These are phyloP conservation scores for Ploettnerulaceae sp. DNA, from an alignment of 2,329 filamentous ascomycete genomes.

Conservation along the genomic window DNA sequence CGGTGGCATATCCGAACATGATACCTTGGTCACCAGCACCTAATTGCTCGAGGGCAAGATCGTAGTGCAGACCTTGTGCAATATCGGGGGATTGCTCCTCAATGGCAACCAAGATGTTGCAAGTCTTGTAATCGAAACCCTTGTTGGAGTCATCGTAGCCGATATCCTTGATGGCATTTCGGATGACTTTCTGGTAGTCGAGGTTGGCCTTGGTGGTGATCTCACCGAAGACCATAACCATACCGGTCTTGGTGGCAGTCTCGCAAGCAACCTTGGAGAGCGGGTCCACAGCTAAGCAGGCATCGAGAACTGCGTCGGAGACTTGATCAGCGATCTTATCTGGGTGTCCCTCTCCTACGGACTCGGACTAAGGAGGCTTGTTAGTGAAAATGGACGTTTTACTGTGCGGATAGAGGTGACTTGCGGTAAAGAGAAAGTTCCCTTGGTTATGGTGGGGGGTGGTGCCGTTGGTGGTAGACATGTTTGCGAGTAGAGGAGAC, in stretches of 20 bases:
- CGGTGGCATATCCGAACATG: constrained; percentile 99
- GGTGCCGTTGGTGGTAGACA: constrained; percentile 43
- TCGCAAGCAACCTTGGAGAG: constrained; percentile 99
- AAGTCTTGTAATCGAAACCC: constrained; percentile 99
- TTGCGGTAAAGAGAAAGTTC: constrained; percentile 79
- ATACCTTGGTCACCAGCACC: constrained; percentile 99
- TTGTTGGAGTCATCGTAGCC: constrained; percentile 96
- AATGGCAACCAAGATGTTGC: constrained; percentile 96
- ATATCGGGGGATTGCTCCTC: constrained; percentile 99
- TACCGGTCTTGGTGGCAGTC: constrained; percentile 98
- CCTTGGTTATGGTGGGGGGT: constrained; percentile 49
- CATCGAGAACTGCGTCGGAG: constrained; percentile 97
- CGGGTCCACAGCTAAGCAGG: constrained; percentile 89
- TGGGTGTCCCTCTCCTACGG: constrained; percentile 84
- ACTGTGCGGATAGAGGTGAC: constrained; percentile 21
- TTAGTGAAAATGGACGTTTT: constrained; percentile 14
- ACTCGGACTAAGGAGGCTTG: constrained; percentile 59
- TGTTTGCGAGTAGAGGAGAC: constrained; percentile 58
- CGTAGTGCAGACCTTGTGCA: constrained; percentile 97
- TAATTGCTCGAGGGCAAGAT: constrained; percentile 93
- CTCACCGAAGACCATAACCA: constrained; percentile 99
- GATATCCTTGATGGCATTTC: constrained; percentile 93
- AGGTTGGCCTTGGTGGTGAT: constrained; percentile 94
- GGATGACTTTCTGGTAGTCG: constrained; percentile 98
- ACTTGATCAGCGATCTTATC: constrained; percentile 99